Evolutionary conservation across 192 early-diverging fungal species (phyloP), one percentile per base, ranked within the genome.

Genomic region (Phlyctochytrium planicorne): DNA sequence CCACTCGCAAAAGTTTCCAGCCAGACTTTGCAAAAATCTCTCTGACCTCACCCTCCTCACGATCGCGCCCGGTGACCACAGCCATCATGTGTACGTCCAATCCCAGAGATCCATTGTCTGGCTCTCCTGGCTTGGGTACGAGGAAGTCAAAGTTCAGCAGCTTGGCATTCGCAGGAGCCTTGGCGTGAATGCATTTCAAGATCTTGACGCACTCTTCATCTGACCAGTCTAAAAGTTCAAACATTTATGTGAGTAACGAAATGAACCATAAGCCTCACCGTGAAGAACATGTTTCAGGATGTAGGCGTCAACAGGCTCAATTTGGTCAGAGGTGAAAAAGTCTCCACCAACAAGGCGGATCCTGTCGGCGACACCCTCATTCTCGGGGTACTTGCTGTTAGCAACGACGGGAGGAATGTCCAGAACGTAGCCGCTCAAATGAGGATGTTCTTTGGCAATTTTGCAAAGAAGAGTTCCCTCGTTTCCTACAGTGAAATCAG

Each of bases 91-190:
- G 55, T 24, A 57, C 55, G 27, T 57, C 55, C 55, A 57, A 27
- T 27, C 55, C 55, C 27, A 25, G 10, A 4, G 55, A 14, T 4
- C 55, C 55, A 27, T 57, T 57, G 55, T 57, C 55, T 6, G 55
- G 55, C 25, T 57, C 20, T 6, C 55, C 55, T 4, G 55, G 55
- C 12, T 57, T 57, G 6, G 55, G 55, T 12, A 57, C 25, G 14
- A 57, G 55, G 25, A 57, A 57, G 27, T 57, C 55, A 57, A 57
- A 57, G 55, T 57, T 57, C 14, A 57, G 14, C 55, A 57, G 20
- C 20, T 27, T 12, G 6, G 55, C 55, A 27, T 57, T 10, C 12
- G 55, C 55, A 4, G 55, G 55, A 12, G 55, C 10, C 25, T 57
- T 57, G 12, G 10, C 25, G 55, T 57, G 55, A 27, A 57, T 57